Evolutionary conservation across 768 basidiomycete species (phyloP), one percentile per base, ranked within the genome.

Genomic region (Postia placenta): DNA sequence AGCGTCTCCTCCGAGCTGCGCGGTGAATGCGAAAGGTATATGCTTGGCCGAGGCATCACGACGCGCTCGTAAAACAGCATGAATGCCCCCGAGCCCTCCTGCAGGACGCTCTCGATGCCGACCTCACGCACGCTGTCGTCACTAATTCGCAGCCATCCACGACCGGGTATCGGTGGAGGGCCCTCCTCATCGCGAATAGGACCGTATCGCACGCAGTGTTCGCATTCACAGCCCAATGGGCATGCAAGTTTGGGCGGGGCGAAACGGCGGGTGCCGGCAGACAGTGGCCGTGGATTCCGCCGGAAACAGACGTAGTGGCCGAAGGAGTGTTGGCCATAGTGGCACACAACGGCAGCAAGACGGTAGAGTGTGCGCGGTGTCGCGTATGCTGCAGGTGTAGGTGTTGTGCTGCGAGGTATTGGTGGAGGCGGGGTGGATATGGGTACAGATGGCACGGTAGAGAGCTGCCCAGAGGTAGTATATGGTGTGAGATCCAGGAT

Each of bases 271-370:
- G 64, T 47, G 1, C 69, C 69, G 20, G 67, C 56, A 2, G 67
- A 58, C 14, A 67, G 60, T 35, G 72, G 73, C 30, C 75, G 74
- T 0, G 93, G 93, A 66, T 86, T 89, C 41, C 94, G 75, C 14
- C 96, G 78, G 63, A 83, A 95, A 56, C 88, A 92, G 55, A 98
- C 80, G 63, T 95, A 99, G 63, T 99, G 95, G 4, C 95, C 95
- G 61, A 88, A 94, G 3, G 85, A 85, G 61, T 96, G 93, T 47
- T 84, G 81, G 12, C 95, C 95, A 61, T 84, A 95, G 66, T 98
- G 95, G 57, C 92, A 92, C 14, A 98, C 92, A 25, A 89, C 82
- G 9, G 90, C 83, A 2, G 82, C 67, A 28, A 98, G 78, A 40
- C 92, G 80, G 66, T 98, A 98, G 28, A 94, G 70, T n/a, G 81